Conservation (phyloP, 2,329 filamentous ascomycete species). For the Lecanicillium sp. region DNA sequence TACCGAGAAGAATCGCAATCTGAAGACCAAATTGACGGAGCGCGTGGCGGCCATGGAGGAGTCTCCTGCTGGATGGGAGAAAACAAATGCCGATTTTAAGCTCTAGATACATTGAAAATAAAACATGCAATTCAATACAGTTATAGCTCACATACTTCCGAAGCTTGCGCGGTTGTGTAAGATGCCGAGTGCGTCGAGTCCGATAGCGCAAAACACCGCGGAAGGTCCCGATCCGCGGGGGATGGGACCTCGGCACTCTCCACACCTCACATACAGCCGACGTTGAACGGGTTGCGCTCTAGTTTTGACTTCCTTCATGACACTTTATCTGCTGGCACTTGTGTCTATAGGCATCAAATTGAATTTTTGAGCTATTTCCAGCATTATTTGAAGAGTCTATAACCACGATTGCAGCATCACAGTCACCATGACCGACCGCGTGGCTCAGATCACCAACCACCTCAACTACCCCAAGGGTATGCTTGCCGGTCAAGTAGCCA, state of each 20-base stretch:
- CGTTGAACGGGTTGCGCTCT: too few species aligned
- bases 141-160: background rate
- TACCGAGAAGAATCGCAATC: conserved; percentile 61
- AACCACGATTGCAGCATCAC: background rate
- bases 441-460: conserved; percentile 66
- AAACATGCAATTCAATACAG: background rate
- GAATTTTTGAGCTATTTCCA: too few species aligned
- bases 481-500: conserved; percentile 71
- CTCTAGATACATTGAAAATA: conserved; percentile 33
- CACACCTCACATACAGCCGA: too few species aligned
- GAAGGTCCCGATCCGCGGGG: too few species aligned
- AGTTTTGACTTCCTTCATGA: too few species aligned
- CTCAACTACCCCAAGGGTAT: conserved; percentile 77
- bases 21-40: conserved; percentile 67
- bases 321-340: too few species aligned
- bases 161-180: too few species aligned
- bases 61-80: conserved; percentile 57
- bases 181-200: too few species aligned
- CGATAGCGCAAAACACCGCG: too few species aligned
- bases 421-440: conserved; percentile 43
- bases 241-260: too few species aligned
- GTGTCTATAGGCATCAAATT: too few species aligned
- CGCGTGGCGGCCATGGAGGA: conserved; percentile 53
- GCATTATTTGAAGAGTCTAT: too few species aligned
- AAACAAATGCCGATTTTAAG: conserved; percentile 68